Percentiles rank a stretch among this genome's conserved stretches.
Evolutionary conservation across 1,139 yeast species (phyloP).

Genomic region (Insectozyma bohioensis): DNA sequence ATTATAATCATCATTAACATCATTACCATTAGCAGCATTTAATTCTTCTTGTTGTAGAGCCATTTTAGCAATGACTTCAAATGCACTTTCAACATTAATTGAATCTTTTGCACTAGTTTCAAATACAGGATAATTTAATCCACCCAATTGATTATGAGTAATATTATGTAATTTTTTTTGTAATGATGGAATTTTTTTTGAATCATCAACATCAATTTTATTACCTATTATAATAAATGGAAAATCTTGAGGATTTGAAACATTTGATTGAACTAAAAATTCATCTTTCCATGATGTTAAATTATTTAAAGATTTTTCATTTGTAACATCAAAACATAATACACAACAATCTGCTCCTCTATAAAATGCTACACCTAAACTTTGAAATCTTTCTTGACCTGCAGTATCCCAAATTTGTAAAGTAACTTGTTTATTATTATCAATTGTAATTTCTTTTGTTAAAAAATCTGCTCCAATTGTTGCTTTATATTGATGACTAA

Average conservation of each 20-base stretch:
- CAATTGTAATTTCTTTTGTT: slow-evolving; percentile 85
- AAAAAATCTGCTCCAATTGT: slow-evolving; percentile 97
- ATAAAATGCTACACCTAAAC: slow-evolving; percentile 95
- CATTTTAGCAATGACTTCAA: slow-evolving; percentile 92
- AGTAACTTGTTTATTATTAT: slow-evolving; percentile 71
- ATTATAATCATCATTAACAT: slow-evolving; percentile 72
- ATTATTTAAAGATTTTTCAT: slow-evolving; percentile 87
- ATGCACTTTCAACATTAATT: slow-evolving; percentile 91
- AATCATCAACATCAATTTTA: slow-evolving; percentile 92
- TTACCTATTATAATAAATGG: slow-evolving; percentile 95
- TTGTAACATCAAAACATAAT: slow-evolving; percentile 90
- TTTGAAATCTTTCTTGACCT: slow-evolving; percentile 96
- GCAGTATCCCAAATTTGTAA: slow-evolving; percentile 99
- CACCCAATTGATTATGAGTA: slow-evolving; percentile 77
- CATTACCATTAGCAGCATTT: slow-evolving; percentile 83
- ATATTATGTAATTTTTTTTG: slow-evolving; percentile 83
- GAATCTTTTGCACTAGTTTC: slow-evolving; percentile 95
- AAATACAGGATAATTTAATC: slow-evolving; percentile 78
- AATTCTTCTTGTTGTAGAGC: slow-evolving; percentile 91
- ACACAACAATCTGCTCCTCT: slow-evolving; percentile 99
- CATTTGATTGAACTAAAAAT: slow-evolving; percentile 89
- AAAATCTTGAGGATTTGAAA: slow-evolving; percentile 89
- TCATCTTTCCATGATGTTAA: slow-evolving; percentile 94
- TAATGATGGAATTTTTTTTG: slow-evolving; percentile 74
- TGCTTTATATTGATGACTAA: slow-evolving; percentile 94